Base-by-base conservation (phyloP, 441 rosid species). In the Francoa sonchifolia region DNA sequence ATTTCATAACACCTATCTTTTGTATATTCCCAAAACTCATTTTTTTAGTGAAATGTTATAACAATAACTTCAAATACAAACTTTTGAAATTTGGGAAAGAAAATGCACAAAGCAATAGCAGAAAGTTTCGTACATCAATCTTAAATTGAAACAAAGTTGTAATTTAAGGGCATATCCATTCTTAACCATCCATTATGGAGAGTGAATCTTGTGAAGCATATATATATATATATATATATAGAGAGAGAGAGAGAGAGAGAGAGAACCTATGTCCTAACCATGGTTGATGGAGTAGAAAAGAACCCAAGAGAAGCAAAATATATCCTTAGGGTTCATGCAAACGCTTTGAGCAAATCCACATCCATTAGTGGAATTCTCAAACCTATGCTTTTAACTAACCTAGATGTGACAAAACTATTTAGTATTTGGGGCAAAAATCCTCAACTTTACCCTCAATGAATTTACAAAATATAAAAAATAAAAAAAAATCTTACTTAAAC, bases 241-340 rank as follows among this genome's bases (percentile, higher is more conserved):
- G 54, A 26, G 19, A 39, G 37, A 11, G 30, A 15, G 42, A 44
- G 48, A 43, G 28, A 39, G 26, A 39, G 55, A 40, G 33, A 34
- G 48, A 39, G 39, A 20, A 73, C 77, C 86, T 63, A 72, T 52
- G 82, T 71, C 92, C 87, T 79, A 86, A 86, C 96, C 96, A 82
- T 86, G 94, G 96, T 73, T 57, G 85, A 52, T 55, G 72, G 48
- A 67, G 65, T 58, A 69, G 66, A 50, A 71, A 68, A 68, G 68
- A 79, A 73, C 77, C 75, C 68, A 52, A 55, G 76, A 85, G 79
- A 79, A 69, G 65, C 85, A 63, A 86, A 86, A 86, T 79, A 86
- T 77, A 52, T 77, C 94, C 96, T 76, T 14, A 36, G 71, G 73
- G 73, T 68, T 74, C 63, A 86, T 82, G 94, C 81, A 77, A 45